phyloP scores from a whole-genome alignment of 2,329 filamentous ascomycete genomes.

The Beauveria australis region DNA sequence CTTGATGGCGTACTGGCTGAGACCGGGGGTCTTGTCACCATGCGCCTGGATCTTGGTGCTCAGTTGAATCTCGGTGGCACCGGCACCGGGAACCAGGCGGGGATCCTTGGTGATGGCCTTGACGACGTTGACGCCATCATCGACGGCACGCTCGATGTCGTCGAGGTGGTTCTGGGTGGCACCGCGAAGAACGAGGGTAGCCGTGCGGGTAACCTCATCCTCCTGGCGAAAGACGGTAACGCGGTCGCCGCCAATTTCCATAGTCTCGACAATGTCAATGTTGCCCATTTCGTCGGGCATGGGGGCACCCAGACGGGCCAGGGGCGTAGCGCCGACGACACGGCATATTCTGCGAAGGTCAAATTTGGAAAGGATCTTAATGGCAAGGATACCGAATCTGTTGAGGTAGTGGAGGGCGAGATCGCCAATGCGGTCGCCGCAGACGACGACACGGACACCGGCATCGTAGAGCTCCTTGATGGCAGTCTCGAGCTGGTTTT shows the following conservation, averaged over 20 bases:
- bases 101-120: conserved; percentile 96
- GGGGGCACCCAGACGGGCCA: conserved; percentile 87
- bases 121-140: conserved; percentile 96
- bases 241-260: conserved; percentile 95
- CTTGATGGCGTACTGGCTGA: conserved; percentile 93
- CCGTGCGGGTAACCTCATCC: conserved; percentile 81
- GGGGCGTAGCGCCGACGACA: conserved; percentile 91
- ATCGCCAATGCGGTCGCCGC: conserved; percentile 89
- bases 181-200: conserved; percentile 87
- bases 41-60: conserved; percentile 85
- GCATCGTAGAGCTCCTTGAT: conserved; percentile 97
- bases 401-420: conserved; percentile 96
- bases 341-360: conserved; percentile 91
- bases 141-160: conserved; percentile 91
- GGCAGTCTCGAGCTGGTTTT: conserved; percentile 77
- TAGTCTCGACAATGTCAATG: conserved; percentile 90
- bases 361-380: conserved; percentile 97
- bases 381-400: conserved; percentile 88
- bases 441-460: conserved; percentile 83
- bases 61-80: conserved; percentile 88
- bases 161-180: conserved; percentile 98
- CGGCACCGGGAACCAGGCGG: conserved; percentile 84
- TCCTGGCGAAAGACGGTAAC: conserved; percentile 99
- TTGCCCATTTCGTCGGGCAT: conserved; percentile 99
- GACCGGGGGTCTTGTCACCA: conserved; percentile 84